Base-by-base conservation (phyloP, 352 stramenopile species). In the Hyaloperonospora brassicae region DNA sequence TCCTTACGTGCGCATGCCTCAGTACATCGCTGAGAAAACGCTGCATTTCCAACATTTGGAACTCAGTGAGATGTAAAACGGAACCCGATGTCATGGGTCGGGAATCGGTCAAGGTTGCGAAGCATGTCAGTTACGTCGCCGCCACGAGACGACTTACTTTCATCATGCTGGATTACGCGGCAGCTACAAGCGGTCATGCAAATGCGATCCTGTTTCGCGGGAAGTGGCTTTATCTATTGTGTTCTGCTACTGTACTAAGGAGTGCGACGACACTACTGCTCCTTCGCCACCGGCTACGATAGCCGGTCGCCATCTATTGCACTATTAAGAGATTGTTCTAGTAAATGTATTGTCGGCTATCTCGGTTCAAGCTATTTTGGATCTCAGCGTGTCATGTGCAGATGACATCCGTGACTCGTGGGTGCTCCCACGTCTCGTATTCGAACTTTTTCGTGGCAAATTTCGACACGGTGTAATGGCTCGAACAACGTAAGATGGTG, bases 1-100 rank as follows among this genome's bases (percentile, higher is more conserved):
- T 21, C 36, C 36, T 4, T 42, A 5, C 10, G 3, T 42, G 11
- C 36, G 40, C n/a, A 45, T 12, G 40, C 17, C 14, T 25, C 13
- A 27, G 22, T 21, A 46, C 22, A 46, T 46, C 22, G 40, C 22
- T 24, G 40, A 46, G 40, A 46, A 46, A 25, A 46, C 40, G 14
- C 22, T 46, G n/a, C 40, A 27, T 2, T 6, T 46, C 9, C 40
- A 46, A 46, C 17, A 27, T 8, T 46, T 46, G 40, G 40, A 46
- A 46, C n/a, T 1, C 40, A 12, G 40, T 5, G 40, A 11, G 22
- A 17, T n/a, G 40, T 14, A 17, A 46, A 21, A 46, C 40, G 40
- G 40, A 5, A 12, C 11, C 14, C 13, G 40, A 46, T 25, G 1
- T n/a, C n/a, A 9, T 46, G n/a, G 27, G 40, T 46, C 40, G 40